phyloP scores from a whole-genome alignment of 164 flowering plant species.

The Berberis vulgaris region DNA sequence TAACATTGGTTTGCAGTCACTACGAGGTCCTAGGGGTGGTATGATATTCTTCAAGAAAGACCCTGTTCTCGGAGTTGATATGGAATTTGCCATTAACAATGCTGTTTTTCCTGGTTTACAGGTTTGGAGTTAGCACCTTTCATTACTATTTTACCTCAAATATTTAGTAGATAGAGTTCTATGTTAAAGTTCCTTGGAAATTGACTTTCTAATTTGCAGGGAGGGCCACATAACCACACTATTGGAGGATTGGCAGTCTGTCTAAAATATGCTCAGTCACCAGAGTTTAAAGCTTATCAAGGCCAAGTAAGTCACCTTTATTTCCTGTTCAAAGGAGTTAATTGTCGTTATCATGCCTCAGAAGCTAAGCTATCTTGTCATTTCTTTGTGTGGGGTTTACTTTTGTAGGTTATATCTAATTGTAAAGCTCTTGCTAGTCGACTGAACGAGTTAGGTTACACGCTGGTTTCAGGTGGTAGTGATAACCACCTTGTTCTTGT shows the following conservation, averaged over 20 bases:
- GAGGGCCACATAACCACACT: constrained; percentile 98
- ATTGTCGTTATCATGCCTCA: no score
- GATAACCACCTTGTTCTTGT: constrained; percentile 93
- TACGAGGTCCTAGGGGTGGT: constrained; percentile 18
- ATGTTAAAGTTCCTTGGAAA: not conserved
- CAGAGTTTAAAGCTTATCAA: constrained; percentile 66
- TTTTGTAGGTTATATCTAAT: constrained; percentile 65
- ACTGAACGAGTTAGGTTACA: constrained; percentile 65
- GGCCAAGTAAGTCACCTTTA: constrained; percentile 31
- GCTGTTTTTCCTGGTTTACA: constrained; percentile 94
- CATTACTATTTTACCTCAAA: not conserved
- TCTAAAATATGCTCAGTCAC: constrained; percentile 60
- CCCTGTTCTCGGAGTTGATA: constrained; percentile 70
- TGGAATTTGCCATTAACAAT: constrained; percentile 83
- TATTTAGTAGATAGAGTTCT: not conserved
- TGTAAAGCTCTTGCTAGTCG: constrained; percentile 70
- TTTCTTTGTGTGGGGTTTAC: not conserved
- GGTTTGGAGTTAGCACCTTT: constrained; percentile 25
- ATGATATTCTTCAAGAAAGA: constrained; percentile 64
- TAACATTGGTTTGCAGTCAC: constrained; percentile 5
- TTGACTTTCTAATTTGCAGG: constrained; percentile 31
- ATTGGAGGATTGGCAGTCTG: constrained; percentile 79
- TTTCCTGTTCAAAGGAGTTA: not conserved
- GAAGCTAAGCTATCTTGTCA: no score
- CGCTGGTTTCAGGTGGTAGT: constrained; percentile 89